phyloP scores from a whole-genome alignment of 805 yeast species.

The Lipomyces yamadae region DNA sequence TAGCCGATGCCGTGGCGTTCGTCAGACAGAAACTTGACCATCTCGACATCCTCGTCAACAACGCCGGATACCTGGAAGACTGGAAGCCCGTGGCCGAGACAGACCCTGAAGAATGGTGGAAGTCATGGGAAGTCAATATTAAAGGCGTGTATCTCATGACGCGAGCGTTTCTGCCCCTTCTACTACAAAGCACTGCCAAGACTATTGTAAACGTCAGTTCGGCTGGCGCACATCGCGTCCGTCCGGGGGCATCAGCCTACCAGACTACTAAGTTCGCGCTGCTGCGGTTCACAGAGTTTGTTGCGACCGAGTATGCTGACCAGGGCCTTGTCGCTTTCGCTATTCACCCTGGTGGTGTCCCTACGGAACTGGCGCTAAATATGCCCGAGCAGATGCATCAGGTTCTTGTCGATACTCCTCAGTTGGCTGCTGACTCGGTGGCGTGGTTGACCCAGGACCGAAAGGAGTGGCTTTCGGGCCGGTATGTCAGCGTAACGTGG shows the following conservation, averaged over 20 bases:
- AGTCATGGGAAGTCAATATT: slow-evolving; percentile 46
- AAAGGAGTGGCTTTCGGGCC: neutral
- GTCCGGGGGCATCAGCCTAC: slow-evolving; percentile 47
- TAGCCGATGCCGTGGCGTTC: neutral
- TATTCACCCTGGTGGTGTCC: slow-evolving; percentile 9
- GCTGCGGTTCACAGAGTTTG: slow-evolving; percentile 46
- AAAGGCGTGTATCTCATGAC: slow-evolving; percentile 45
- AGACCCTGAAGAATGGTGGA: slow-evolving; percentile 46
- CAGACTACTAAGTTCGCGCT: slow-evolving; percentile 50
- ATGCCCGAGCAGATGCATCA: neutral
- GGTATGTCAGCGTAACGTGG: neutral
- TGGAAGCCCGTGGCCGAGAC: slow-evolving; percentile 43
- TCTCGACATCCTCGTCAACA: neutral
- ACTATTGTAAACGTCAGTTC: slow-evolving; percentile 48
- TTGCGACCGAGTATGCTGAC: slow-evolving; percentile 65
- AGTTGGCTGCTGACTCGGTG: neutral
- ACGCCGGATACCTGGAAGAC: slow-evolving; percentile 44
- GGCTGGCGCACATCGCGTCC: slow-evolving; percentile 46
- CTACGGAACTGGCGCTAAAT: slow-evolving; percentile 2
- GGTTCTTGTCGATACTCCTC: slow-evolving; percentile 1
- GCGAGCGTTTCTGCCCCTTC: slow-evolving; percentile 42
- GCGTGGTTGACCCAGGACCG: neutral
- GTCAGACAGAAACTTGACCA: slow-evolving; percentile 1
- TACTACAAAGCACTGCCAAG: slow-evolving; percentile 40
- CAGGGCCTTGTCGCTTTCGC: slow-evolving; percentile 43